These are phyloP conservation scores for Crithidia expoeki DNA, from an alignment of 208 protist species.

Conservation along the genomic window DNA sequence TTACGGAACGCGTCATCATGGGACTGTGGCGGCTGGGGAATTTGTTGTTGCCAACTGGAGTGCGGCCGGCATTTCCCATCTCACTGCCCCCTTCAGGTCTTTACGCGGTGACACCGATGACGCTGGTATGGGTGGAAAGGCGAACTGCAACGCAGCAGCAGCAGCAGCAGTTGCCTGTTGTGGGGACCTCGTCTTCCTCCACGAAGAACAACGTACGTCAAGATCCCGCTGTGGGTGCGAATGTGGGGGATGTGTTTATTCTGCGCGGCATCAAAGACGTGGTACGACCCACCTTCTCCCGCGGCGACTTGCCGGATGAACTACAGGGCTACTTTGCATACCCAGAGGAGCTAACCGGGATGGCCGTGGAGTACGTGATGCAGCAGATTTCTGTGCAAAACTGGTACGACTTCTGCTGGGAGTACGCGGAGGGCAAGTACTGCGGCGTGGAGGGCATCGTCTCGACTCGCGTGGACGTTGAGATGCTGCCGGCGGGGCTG, in stretches of 20 bases:
- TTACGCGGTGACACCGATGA: slow-evolving; percentile 74
- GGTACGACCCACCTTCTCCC: slow-evolving; percentile 75
- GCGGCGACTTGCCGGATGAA: slow-evolving; percentile 75
- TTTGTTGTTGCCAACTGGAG: slow-evolving; percentile 73
- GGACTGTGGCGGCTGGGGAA: slow-evolving; percentile 76
- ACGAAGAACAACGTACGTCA: background rate
- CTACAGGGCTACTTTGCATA: slow-evolving; percentile 87
- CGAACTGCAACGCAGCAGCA: background rate
- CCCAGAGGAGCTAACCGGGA: slow-evolving; percentile 68
- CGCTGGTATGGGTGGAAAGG: slow-evolving; percentile 68
- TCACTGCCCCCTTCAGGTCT: slow-evolving; percentile 47
- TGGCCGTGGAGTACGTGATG: slow-evolving; percentile 57
- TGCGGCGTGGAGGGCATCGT: slow-evolving; percentile 72
- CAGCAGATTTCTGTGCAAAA: slow-evolving; percentile 67
- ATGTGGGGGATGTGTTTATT: slow-evolving; percentile 30
- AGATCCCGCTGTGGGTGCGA: background rate
- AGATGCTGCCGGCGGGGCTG: slow-evolving; percentile 56
- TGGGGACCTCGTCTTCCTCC: background rate
- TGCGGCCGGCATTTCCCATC: slow-evolving; percentile 66
- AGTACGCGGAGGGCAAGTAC: slow-evolving; percentile 70
- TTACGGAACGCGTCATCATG: slow-evolving; percentile 70
- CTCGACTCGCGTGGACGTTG: slow-evolving; percentile 67
- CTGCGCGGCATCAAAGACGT: slow-evolving; percentile 71
- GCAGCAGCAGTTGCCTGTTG: background rate
- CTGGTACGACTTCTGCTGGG: slow-evolving; percentile 86